A percentile compares a stretch with the other conserved stretches of the same genome.
phyloP scores from a whole-genome alignment of 2,329 filamentous ascomycete genomes.

The Sphaerulina populicola region DNA sequence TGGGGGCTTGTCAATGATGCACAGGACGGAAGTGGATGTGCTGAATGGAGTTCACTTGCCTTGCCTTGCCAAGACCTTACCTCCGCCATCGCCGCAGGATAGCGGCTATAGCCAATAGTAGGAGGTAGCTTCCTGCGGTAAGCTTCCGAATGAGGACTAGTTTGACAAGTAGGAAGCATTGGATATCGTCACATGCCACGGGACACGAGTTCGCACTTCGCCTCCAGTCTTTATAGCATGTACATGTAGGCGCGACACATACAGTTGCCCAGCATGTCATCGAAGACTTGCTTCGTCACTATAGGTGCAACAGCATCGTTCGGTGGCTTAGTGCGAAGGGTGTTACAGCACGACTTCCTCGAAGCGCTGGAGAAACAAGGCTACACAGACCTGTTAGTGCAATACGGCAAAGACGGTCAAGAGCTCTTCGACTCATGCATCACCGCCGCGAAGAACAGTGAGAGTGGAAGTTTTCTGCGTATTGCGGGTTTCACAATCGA shows the following conservation, averaged over 20 bases:
- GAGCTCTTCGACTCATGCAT: slow-evolving; percentile 42
- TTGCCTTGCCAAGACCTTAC: slow-evolving; percentile 9
- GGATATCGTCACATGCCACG: slow-evolving; percentile 1
- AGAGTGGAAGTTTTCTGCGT: slow-evolving; percentile 32
- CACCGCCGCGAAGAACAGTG: slow-evolving; percentile 24
- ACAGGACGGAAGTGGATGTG: neutral
- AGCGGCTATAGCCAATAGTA: no score
- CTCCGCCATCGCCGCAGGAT: slow-evolving; percentile 10
- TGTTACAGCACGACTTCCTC: slow-evolving; percentile 57
- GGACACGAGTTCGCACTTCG: neutral
- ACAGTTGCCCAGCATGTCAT: slow-evolving; percentile 9
- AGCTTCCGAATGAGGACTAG: no score
- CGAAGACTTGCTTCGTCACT: slow-evolving; percentile 67
- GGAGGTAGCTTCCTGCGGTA: no score
- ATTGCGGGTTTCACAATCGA: slow-evolving; percentile 62
- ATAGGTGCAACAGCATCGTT: slow-evolving; percentile 89
- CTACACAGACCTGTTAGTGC: slow-evolving; percentile 67
- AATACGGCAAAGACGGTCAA: slow-evolving; percentile 65
- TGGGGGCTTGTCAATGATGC: slow-evolving; percentile 1
- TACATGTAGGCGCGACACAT: slow-evolving; percentile 1
- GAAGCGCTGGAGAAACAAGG: slow-evolving; percentile 48
- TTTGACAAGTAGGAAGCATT: no score
- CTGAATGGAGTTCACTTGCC: slow-evolving; percentile 6
- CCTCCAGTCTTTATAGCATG: slow-evolving; percentile 13
- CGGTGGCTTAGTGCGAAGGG: slow-evolving; percentile 57